Percentiles rank a stretch among this genome's conserved stretches.
These are phyloP conservation scores for Candolleomyces eurysporus DNA, from an alignment of 768 basidiomycete genomes.

Conservation along the genomic window DNA sequence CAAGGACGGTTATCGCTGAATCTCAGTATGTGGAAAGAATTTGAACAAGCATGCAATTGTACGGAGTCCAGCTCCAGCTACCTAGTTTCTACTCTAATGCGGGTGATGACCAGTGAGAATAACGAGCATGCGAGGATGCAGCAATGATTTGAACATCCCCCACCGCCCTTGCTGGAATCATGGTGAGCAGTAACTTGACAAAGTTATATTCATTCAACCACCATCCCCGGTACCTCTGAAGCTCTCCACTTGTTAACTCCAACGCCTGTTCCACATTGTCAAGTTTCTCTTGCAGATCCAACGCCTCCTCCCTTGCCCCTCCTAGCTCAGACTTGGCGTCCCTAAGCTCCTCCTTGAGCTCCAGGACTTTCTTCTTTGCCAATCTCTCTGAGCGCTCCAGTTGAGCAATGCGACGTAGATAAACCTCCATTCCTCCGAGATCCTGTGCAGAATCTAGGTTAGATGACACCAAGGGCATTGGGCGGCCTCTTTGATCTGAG, in stretches of 20 bases:
- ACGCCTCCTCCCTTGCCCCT: not conserved
- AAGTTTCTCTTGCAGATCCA: not conserved
- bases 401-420: too few species aligned
- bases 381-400: not conserved
- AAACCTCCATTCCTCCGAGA: too few species aligned
- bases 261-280: not conserved
- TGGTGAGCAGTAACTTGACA: not conserved
- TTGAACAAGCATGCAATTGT: too few species aligned
- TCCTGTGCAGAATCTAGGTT: too few species aligned
- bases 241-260: not conserved
- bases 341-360: not conserved
- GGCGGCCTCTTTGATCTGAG: too few species aligned
- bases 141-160: not conserved
- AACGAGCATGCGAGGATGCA: not conserved
- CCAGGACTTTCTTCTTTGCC: not conserved
- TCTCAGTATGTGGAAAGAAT: too few species aligned
- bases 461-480: too few species aligned
- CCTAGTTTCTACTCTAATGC: too few species aligned
- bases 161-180: not conserved
- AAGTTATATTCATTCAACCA: not conserved
- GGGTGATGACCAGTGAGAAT: not conserved
- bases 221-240: not conserved
- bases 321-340: not conserved
- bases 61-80: too few species aligned
- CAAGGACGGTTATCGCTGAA: too few species aligned